Evolutionary conservation across 768 basidiomycete species (phyloP).

Genomic region (Ramaria sp.): DNA sequence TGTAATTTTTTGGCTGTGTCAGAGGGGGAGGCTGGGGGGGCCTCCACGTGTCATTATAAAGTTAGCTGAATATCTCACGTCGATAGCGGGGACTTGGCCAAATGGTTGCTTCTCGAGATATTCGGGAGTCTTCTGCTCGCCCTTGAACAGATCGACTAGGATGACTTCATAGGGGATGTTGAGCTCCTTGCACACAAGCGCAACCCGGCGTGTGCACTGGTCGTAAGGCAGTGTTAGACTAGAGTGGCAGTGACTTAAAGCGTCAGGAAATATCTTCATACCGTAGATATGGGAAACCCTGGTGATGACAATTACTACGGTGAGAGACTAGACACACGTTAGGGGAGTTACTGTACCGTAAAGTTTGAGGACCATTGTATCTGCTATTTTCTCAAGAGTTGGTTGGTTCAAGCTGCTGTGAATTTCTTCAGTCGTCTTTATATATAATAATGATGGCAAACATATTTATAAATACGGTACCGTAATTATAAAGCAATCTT

Average conservation of each 20-base stretch:
- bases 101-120: slow-evolving; percentile 48
- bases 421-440: no score
- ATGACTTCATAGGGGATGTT: slow-evolving; percentile 16
- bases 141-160: slow-evolving; percentile 13
- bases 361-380: slow-evolving; percentile 14
- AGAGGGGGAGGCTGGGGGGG: no score
- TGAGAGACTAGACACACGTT: no score
- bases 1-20: no score
- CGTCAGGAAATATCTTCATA: neutral
- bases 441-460: no score
- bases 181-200: slow-evolving; percentile 12
- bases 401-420: no score
- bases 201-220: slow-evolving; percentile 13
- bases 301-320: no score
- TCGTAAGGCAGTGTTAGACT: neutral
- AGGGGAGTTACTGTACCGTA: slow-evolving; percentile 13
- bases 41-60: neutral
- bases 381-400: no score
- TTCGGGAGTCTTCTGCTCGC: slow-evolving; percentile 34
- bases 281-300: no score
- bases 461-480: no score
- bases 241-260: neutral
- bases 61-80: slow-evolving; percentile 10
- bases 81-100: slow-evolving; percentile 50
- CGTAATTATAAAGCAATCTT: no score